Percentiles rank a stretch among this genome's conserved stretches.
These are phyloP conservation scores for Ramaria sp. DNA, from an alignment of 768 basidiomycete genomes.

Conservation along the genomic window DNA sequence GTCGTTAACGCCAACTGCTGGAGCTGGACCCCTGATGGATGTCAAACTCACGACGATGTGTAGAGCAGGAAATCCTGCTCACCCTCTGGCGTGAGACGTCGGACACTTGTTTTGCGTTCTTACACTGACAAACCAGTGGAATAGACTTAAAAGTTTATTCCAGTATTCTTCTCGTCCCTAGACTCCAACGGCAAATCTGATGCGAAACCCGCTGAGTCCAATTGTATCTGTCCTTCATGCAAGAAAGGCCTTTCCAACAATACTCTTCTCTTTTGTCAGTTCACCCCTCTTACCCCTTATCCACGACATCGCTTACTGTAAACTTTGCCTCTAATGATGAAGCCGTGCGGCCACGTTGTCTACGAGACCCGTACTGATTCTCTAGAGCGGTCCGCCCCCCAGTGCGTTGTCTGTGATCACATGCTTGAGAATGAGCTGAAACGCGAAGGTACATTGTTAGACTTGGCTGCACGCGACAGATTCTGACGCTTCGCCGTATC, in stretches of 20 bases:
- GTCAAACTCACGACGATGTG: conserved; percentile 86
- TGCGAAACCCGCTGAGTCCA: conserved; percentile 35
- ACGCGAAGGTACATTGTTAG: conserved; percentile 61
- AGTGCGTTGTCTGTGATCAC: conserved; percentile 82
- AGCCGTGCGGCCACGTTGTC: conserved; percentile 82
- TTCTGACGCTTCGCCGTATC: neutral
- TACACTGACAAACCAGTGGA: neutral
- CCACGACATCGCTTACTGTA: neutral
- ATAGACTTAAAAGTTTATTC: conserved; percentile 61
- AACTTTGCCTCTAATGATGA: conserved; percentile 43
- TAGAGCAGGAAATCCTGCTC: conserved; percentile 66
- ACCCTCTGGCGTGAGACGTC: conserved; percentile 59
- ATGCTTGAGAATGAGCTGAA: conserved; percentile 55
- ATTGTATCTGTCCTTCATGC: conserved; percentile 75
- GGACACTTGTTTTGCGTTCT: neutral
- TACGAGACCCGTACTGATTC: conserved; percentile 89
- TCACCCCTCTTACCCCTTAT: neutral
- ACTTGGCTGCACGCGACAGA: neutral
- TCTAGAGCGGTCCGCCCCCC: conserved; percentile 63
- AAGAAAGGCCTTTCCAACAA: conserved; percentile 79
- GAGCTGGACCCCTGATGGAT: conserved; percentile 47
- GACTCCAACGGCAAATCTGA: conserved; percentile 24
- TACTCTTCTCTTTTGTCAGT: conserved; percentile 55
- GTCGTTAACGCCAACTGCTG: conserved; percentile 76
- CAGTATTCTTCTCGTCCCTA: conserved; percentile 59